Conservation (phyloP, 495 filamentous ascomycete species). For the Elasticomyces elasticus region DNA sequence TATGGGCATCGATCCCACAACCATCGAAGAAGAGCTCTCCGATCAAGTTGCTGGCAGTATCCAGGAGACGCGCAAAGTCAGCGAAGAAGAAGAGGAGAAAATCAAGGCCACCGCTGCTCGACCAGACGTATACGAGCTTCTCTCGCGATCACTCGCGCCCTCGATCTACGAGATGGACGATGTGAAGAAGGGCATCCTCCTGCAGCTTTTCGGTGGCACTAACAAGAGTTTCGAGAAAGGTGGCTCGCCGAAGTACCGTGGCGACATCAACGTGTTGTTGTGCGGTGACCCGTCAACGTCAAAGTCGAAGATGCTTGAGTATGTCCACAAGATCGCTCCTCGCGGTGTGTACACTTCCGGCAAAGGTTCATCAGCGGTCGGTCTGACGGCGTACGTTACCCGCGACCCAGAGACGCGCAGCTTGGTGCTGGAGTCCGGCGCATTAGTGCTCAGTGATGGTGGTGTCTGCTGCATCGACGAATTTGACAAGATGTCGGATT, state of each 20-base stretch:
- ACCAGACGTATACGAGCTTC: slow-evolving; percentile 85
- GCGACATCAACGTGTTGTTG: slow-evolving; percentile 93
- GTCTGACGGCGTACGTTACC: slow-evolving; percentile 96
- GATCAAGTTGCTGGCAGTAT: slow-evolving; percentile 64
- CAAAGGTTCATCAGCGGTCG: slow-evolving; percentile 93
- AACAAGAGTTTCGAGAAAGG: slow-evolving; percentile 98
- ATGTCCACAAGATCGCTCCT: slow-evolving; percentile 95
- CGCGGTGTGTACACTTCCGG: slow-evolving; percentile 95
- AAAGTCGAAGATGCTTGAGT: slow-evolving; percentile 88
- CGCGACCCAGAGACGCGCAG: slow-evolving; percentile 91
- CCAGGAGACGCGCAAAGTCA: slow-evolving; percentile 72
- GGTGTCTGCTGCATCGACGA: slow-evolving; percentile 98
- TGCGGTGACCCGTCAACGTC: slow-evolving; percentile 95
- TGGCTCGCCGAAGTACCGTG: slow-evolving; percentile 86
- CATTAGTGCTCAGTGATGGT: slow-evolving; percentile 87
- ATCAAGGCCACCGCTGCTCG: slow-evolving; percentile 74
- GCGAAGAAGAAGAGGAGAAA: slow-evolving; percentile 82
- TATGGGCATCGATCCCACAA: slow-evolving; percentile 82
- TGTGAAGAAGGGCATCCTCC: slow-evolving; percentile 93
- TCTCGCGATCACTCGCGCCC: slow-evolving; percentile 83
- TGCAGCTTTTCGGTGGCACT: slow-evolving; percentile 96
- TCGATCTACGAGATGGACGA: slow-evolving; percentile 98
- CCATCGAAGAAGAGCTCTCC: slow-evolving; percentile 73
- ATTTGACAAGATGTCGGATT: slow-evolving; percentile 98
- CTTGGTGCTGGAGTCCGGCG: slow-evolving; percentile 92